A percentile compares a stretch with the other conserved stretches of the same genome.
Conservation (phyloP, 176 grass and related monocot genomes). For the Triticum urartu region DNA sequence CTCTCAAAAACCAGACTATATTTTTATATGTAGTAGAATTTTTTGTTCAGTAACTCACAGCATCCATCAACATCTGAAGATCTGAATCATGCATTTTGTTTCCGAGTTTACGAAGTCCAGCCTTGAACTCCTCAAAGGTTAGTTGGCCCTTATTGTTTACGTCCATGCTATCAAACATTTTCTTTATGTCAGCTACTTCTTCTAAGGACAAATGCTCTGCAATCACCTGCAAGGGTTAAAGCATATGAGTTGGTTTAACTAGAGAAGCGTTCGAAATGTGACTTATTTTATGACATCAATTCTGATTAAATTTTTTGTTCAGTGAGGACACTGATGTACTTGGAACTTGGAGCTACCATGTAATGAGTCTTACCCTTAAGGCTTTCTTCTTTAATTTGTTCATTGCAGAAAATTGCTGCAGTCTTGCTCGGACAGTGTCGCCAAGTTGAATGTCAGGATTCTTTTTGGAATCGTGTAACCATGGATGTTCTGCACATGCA, state of each 20-base stretch:
- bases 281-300: background rate
- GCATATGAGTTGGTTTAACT: slow-evolving; percentile 2
- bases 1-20: background rate
- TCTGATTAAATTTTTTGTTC: background rate
- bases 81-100: slow-evolving; percentile 80
- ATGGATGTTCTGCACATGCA: slow-evolving; percentile 76
- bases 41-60: slow-evolving; percentile 51
- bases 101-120: slow-evolving; percentile 66
- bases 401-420: slow-evolving; percentile 97
- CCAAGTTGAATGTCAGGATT: slow-evolving; percentile 85
- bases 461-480: slow-evolving; percentile 84
- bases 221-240: slow-evolving; percentile 60
- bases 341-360: background rate
- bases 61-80: slow-evolving; percentile 70
- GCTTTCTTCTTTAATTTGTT: slow-evolving; percentile 99
- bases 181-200: slow-evolving; percentile 87
- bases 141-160: slow-evolving; percentile 64
- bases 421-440: slow-evolving; percentile 68
- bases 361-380: slow-evolving; percentile 61
- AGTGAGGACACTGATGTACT: slow-evolving; percentile 1
- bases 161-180: slow-evolving; percentile 75
- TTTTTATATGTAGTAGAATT: background rate
- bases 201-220: slow-evolving; percentile 83
- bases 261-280: background rate
- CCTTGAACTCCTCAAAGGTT: slow-evolving; percentile 80